Evolutionary conservation across 768 basidiomycete species (phyloP), one percentile per base, ranked within the genome.

Genomic region (Agrocybe chaxingu): DNA sequence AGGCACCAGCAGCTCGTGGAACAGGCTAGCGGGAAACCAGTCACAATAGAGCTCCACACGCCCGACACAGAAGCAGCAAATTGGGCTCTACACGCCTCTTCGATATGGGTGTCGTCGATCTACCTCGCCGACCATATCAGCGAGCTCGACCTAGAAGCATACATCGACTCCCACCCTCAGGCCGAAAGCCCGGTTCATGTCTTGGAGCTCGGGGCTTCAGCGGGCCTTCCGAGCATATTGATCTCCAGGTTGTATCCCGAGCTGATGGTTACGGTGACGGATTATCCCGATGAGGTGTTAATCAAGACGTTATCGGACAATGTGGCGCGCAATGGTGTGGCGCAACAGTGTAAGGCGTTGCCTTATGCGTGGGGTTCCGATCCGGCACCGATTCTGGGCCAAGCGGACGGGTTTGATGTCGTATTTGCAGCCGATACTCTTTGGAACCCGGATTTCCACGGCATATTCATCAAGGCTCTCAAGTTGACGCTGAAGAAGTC

Each of bases 11-110:
- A 52, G 39, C 45, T 41, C 46, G 29, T 37, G 34, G 42, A 45
- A 12, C 42, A 24, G 24, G 24, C 24, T 31, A 51, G 47, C 44
- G 29, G 18, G 40, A 35, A 37, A 40, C 38, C 64, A 8, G 49
- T 51, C 31, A 58, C 55, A 31, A 72, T 88, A 44, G 69, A 71
- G 0, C 66, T 89, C 38, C 61, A 63, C 10, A 83, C 78, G 1
- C 87, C 89, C 8, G 84, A 89, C 59, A 84, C 87, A 8, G 69
- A 76, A 8, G 69, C 84, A 16, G 70, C 74, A 12, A 88, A 90
- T 59, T 91, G 89, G 89, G 72, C 79, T 1, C 65, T 91, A 2
- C 88, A 92, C 51, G 89, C 89, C 1, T 83, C 85, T 18, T 85
- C 85, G 11, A 80, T 91, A 59, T 92, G 87, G 89, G 68, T 74